Percentiles rank a stretch among this genome's conserved stretches.
These are phyloP conservation scores for Mycena pura DNA, from an alignment of 768 basidiomycete species.

Conservation along the genomic window DNA sequence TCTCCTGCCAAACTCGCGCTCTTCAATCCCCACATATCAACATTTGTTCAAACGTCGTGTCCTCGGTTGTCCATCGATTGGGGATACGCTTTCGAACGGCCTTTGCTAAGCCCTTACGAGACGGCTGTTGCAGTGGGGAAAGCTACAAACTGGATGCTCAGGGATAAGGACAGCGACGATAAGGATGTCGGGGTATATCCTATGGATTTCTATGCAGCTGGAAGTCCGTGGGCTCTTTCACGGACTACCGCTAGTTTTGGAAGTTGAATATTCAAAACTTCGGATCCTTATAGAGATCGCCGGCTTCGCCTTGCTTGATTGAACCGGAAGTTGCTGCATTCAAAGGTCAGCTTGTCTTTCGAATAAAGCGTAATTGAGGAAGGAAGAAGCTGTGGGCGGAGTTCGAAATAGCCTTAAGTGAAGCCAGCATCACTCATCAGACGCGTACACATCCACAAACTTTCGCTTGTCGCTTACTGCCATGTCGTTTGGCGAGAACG, in stretches of 20 bases:
- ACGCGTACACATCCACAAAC: slow-evolving; percentile 9
- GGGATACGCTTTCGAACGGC: slow-evolving; percentile 94
- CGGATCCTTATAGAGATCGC: no score
- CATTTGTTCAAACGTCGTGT: slow-evolving; percentile 96
- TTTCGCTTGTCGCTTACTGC: neutral
- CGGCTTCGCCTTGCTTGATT: no score
- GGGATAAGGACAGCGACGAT: slow-evolving; percentile 25
- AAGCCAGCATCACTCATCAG: neutral
- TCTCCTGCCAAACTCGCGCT: slow-evolving; percentile 92
- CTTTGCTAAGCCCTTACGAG: slow-evolving; percentile 93
- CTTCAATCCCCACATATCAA: slow-evolving; percentile 80
- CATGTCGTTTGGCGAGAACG: no score
- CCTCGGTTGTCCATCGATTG: slow-evolving; percentile 97
- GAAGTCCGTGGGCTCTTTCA: slow-evolving; percentile 77
- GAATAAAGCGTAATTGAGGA: no score
- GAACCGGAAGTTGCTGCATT: no score
- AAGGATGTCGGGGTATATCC: slow-evolving; percentile 68
- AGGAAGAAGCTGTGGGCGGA: no score
- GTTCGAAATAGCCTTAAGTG: no score
- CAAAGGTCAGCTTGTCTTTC: no score
- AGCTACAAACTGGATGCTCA: slow-evolving; percentile 68
- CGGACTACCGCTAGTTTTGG: slow-evolving; percentile 60
- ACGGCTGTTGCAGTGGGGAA: slow-evolving; percentile 84
- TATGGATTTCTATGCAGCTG: slow-evolving; percentile 95
- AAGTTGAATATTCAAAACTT: no score